phyloP scores from a whole-genome alignment of 1,139 yeast genomes.

The Suhomyces yuchorum region DNA sequence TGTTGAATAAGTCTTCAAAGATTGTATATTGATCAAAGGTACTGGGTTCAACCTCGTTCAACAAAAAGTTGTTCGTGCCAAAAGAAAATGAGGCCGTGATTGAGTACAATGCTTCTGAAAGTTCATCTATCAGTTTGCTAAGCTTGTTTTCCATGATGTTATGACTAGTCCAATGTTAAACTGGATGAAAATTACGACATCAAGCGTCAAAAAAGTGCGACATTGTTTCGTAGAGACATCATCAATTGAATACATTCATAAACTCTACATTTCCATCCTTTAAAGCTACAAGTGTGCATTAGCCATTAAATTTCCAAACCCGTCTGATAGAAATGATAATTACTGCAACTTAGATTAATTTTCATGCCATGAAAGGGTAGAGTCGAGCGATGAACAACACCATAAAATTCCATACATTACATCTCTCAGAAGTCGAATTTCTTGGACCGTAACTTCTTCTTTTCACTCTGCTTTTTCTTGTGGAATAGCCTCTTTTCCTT shows the following conservation, averaged over 20 bases:
- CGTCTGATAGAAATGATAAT: no score
- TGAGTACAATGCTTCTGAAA: slow-evolving; percentile 2
- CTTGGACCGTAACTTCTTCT: slow-evolving; percentile 53
- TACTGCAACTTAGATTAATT: no score
- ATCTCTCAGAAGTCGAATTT: slow-evolving; percentile 33
- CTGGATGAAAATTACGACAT: background rate
- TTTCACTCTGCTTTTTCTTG: slow-evolving; percentile 57
- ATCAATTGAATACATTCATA: no score
- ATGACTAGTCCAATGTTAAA: background rate
- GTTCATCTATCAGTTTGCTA: slow-evolving; percentile 10
- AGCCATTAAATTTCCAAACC: no score
- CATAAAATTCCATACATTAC: no score
- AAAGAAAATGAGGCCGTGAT: background rate
- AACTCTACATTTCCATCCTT: no score
- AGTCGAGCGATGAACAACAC: no score
- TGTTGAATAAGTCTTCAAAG: slow-evolving; percentile 8
- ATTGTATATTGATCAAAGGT: slow-evolving; percentile 6
- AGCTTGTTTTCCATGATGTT: slow-evolving; percentile 8
- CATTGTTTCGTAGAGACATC: background rate
- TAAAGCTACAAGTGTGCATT: background rate
- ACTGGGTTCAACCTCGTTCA: background rate
- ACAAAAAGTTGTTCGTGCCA: slow-evolving; percentile 4
- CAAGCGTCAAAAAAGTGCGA: background rate
- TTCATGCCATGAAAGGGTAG: no score
- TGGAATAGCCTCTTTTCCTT: slow-evolving; percentile 51